Base-by-base conservation (phyloP, 1,284 basidiomycete genomes). In the Cutaneotrichosporon daszewskae region DNA sequence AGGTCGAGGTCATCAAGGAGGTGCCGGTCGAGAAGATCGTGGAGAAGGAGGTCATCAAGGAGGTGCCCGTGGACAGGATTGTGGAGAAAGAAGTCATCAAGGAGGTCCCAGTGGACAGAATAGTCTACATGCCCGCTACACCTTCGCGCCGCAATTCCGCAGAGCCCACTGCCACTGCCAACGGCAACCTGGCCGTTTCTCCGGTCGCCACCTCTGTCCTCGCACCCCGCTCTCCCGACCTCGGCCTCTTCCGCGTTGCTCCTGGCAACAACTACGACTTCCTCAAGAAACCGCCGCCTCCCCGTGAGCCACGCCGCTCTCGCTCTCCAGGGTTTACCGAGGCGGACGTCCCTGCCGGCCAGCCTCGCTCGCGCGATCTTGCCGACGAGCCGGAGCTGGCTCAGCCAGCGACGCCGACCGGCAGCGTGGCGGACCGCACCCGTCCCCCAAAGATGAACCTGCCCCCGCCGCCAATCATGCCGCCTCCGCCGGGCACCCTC, bases 391-490 rank as follows among this genome's bases (percentile, higher is more conserved):
- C n/a, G n/a, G n/a, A n/a, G n/a, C n/a, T n/a, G n/a, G 17, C 24
- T 10, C 55, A 55, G 13, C 55, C 58, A 18, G 28, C 52, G 14
- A 54, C 61, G 2, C 54, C 56, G 16, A 47, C 47, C 8, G 26
- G 35, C 12, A 27, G 34, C n/a, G 12, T 28, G 19, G 75, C 85
- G n/a, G 87, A 90, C 69, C 85, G 82, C 69, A 78, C 83, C 12
- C 79, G 80, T 42, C 87, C 88, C 13, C 88, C 87, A 0, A 85
- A 80, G 64, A 88, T 91, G 82, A 75, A 80, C 45, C 73, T 91
- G 6, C 87, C 87, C 2, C 88, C 87, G 7, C 88, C 88, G 1
- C 87, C 87, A 9, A 79, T 80, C 47, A 75, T 77, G 51, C 88
- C 85, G 0, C 89, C 89, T 8, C 86, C 88, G 10, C 74, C 81